Evolutionary conservation across 306 rosid species (phyloP), one percentile per base, ranked within the genome.

Genomic region (Prinsepia uniflora): DNA sequence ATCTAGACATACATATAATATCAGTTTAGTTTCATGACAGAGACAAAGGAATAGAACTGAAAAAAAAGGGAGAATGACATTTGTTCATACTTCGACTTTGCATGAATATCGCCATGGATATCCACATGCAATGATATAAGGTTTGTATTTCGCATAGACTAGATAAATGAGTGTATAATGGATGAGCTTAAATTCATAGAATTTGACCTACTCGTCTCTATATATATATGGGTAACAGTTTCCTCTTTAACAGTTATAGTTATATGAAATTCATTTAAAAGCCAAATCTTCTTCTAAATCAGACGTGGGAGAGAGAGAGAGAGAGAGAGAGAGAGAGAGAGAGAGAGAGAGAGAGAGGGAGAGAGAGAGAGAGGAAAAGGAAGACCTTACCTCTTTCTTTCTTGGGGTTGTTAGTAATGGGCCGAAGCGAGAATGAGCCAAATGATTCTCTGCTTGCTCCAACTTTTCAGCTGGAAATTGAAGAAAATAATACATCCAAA

Each of bases 371-470:
- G 8, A 6, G 50, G 17, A 22, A 17, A 12, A 0, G 15, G 8
- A 17, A 71, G 20, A n/a, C 56, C 76, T 69, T 62, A 91, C 99
- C 74, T 94, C 99, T 77, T 91, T 91, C 91, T 95, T 95, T 75
- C 89, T 88, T 55, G 92, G 30, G 46, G 97, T 88, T 61, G 93
- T 84, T 49, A 91, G 63, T n/a, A 89, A 63, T 55, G 96, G 86
- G 46, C 96, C 99, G 48, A 86, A 86, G 81, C 99, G 96, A 36
- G 97, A 82, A 84, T 87, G 92, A n/a, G 92, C 80, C 84, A 94
- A 80, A 63, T 89, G 99, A 79, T 84, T 86, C 91, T 91, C 99
- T 1, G 90, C 91, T 75, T 95, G 96, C 83, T 91, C 99, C 79
- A 95, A 83, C 85, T 95, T 95, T 79, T 95, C 96, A 78, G 97